Evolutionary conservation across 1,284 basidiomycete species (phyloP).

Genomic region (Earliella scabrosa): DNA sequence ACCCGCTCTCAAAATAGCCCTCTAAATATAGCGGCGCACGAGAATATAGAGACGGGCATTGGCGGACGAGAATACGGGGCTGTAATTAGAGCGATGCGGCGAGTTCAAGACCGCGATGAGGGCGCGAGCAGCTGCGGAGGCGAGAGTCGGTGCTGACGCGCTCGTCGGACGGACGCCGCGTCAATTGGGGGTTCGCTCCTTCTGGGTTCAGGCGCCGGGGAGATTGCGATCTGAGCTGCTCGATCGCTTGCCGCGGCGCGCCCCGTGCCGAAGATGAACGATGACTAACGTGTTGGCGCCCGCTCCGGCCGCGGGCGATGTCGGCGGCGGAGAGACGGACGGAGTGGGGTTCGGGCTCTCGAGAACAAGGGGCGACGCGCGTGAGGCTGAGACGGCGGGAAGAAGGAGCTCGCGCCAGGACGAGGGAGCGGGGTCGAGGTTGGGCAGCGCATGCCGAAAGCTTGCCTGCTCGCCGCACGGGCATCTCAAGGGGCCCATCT

Average conservation of each 20-base stretch:
- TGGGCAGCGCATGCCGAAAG: conserved; percentile 9
- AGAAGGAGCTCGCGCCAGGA: too few species aligned
- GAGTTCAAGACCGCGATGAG: conserved; percentile 8
- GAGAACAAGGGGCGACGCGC: too few species aligned
- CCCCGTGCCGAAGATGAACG: conserved; percentile 12
- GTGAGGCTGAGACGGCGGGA: too few species aligned
- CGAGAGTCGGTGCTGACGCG: conserved; percentile 2
- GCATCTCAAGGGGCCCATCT: conserved; percentile 1
- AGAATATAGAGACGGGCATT: conserved; percentile 12
- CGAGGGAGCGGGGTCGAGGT: too few species aligned
- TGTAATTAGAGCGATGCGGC: conserved; percentile 5
- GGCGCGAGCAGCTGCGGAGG: conserved; percentile 3
- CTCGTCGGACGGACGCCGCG: conserved; percentile 3
- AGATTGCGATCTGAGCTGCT: conserved; percentile 19
- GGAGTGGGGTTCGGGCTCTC: too few species aligned
- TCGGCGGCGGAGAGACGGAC: too few species aligned
- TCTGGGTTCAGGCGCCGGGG: too few species aligned
- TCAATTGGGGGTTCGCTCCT: not conserved
- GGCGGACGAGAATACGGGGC: not conserved
- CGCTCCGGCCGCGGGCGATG: too few species aligned
- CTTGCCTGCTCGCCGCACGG: not conserved
- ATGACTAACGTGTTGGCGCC: too few species aligned
- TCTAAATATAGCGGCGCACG: conserved; percentile 11
- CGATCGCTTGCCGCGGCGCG: conserved; percentile 17
- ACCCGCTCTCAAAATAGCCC: conserved; percentile 3